Percentiles rank a stretch among this genome's conserved stretches.
Conservation (phyloP, 2,329 filamentous ascomycete species). For the Sporothrix inflata region DNA sequence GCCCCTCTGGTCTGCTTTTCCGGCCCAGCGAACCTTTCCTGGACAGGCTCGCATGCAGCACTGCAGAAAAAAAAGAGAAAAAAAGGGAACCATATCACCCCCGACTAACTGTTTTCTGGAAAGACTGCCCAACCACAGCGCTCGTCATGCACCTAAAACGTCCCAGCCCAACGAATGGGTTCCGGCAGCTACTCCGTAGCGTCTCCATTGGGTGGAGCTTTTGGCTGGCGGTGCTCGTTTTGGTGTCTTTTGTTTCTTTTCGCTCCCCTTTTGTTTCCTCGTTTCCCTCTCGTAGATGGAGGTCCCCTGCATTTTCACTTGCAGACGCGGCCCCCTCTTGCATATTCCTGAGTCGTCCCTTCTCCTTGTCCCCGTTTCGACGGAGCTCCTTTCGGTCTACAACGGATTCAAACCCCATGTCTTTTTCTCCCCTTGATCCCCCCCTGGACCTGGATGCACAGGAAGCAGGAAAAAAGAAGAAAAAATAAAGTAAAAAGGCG, state of each 20-base stretch:
- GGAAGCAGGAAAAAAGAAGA: neutral
- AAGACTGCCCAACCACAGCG: neutral
- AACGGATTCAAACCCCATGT: neutral
- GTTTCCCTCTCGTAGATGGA: neutral
- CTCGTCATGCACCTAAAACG: conserved; percentile 23
- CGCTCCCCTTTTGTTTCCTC: conserved; percentile 9
- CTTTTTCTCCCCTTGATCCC: neutral
- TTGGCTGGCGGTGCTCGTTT: conserved; percentile 5
- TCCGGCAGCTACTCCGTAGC: conserved; percentile 31
- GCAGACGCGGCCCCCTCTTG: neutral
- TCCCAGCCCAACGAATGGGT: conserved; percentile 32
- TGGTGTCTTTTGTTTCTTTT: neutral
- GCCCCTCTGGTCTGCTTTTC: conserved; percentile 27
- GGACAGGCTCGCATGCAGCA: conserved; percentile 3
- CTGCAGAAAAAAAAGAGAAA: neutral
- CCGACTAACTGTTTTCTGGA: conserved; percentile 6
- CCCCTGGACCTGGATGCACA: neutral
- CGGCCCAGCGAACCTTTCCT: conserved; percentile 17
- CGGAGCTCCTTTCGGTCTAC: neutral
- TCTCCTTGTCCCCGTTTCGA: conserved; percentile 11
- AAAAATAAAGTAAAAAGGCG: neutral
- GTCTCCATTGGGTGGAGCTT: conserved; percentile 22
- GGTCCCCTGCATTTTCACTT: neutral
- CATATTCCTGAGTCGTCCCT: neutral
- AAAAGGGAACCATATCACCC: neutral